Evolutionary conservation across 2,329 filamentous ascomycete species (phyloP), one percentile per base, ranked within the genome.

Genomic region (Venturia effusa): DNA sequence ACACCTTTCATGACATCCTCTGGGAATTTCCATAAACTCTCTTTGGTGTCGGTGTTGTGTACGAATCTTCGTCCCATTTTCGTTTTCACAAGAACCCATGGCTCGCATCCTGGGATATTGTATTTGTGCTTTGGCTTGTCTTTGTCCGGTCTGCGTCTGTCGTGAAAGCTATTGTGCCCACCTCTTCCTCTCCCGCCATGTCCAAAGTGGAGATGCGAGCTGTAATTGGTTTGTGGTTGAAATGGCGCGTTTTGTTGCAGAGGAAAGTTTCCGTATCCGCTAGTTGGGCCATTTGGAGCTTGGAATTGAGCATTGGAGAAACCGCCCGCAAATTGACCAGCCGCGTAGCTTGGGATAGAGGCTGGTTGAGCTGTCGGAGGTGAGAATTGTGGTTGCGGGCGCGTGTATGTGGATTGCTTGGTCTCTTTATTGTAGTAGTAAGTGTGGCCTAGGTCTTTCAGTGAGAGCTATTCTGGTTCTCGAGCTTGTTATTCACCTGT

Each of bases 11-110:
- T 87, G 41, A 99, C 81, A 73, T 94, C 88, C 64, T 90, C 85
- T 0, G 94, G 94, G 70, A 97, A 94, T 70, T 91, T 91, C 94
- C 95, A 99, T 74, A 92, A 92, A 74, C 92, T 97, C 68, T 92
- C 83, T 43, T 93, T 89, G 68, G 93, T 96, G 63, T 83, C 83
- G 0, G 87, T 84, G 69, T 99, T 96, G 78, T 96, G 90, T 2
- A 92, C 92, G 71, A 99, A 99, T 62, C 92, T 84, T 64, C 94
- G 83, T 27, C 90, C 90, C 67, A 93, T 86, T 72, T 91, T 97
- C 0, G 94, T 99, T 72, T 88, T 90, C n/a, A 99, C 90, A 3
- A 99, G 79, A 0, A 96, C 77, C 94, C 94, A 99, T 19, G 92
- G 89, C 69, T 89, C 87, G 69, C 86, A 89, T 2, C 88, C 88